These are phyloP conservation scores for Aquanectria penicillioides DNA, from an alignment of 2,329 filamentous ascomycete species.

Conservation along the genomic window DNA sequence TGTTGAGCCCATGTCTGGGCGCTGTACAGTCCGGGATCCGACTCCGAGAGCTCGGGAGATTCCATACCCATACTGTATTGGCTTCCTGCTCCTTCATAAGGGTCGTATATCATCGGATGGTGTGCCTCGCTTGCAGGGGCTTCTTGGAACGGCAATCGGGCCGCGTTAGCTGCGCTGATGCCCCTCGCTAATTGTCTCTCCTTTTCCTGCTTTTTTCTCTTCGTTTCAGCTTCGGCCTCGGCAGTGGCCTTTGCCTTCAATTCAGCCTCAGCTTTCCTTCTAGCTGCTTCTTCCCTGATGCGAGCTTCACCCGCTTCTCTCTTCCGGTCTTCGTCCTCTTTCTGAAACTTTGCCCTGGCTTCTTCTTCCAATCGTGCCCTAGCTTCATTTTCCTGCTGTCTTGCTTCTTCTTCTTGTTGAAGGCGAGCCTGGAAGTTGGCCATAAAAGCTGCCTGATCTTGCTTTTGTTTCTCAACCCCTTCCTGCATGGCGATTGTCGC, in stretches of 20 bases:
- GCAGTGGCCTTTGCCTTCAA: conserved; percentile 50
- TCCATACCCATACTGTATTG: too few relatives aligned
- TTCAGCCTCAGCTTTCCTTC: conserved; percentile 48
- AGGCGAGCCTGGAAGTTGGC: too few relatives aligned
- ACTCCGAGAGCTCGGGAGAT: too few relatives aligned
- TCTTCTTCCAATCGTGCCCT: conserved; percentile 53
- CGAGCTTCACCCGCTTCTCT: conserved; percentile 50
- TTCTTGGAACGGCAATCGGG: too few relatives aligned
- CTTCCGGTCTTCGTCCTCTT: conserved; percentile 51
- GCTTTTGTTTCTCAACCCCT: conserved; percentile 49
- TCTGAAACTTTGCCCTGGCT: conserved; percentile 50
- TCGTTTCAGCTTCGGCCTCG: conserved; percentile 60
- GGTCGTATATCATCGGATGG: too few relatives aligned
- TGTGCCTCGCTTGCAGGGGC: too few relatives aligned
- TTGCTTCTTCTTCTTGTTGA: conserved; percentile 53
- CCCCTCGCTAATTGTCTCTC: too few relatives aligned
- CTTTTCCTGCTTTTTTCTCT: conserved; percentile 69
- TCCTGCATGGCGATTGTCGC: too few relatives aligned
- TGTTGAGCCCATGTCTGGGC: too few relatives aligned
- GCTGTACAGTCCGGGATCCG: too few relatives aligned
- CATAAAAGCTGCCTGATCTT: conserved; percentile 64
- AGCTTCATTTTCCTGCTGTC: conserved; percentile 54
- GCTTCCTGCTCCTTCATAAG: too few relatives aligned
- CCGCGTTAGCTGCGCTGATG: too few relatives aligned
- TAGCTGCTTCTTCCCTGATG: conserved; percentile 56